Evolutionary conservation across 1,284 basidiomycete species (phyloP).

Genomic region (Tilletia setariae): DNA sequence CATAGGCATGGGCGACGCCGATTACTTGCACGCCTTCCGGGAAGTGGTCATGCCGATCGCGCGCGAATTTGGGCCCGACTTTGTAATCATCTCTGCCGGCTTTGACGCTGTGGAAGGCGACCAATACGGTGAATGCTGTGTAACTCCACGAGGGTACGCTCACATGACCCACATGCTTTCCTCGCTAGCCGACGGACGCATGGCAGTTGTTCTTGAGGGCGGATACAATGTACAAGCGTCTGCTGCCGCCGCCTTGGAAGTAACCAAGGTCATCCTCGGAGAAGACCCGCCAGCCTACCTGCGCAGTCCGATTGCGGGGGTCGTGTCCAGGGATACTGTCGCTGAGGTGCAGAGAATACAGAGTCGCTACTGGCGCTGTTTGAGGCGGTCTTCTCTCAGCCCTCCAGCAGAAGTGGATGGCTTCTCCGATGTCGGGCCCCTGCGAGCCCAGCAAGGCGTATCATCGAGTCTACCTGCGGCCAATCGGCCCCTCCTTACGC

Average conservation of each 20-base stretch:
- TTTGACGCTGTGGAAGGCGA: conserved; percentile 96
- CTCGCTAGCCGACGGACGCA: conserved; percentile 78
- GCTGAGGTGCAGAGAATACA: conserved; percentile 11
- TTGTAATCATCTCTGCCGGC: conserved; percentile 95
- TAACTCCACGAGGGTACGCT: conserved; percentile 86
- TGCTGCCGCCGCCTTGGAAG: conserved; percentile 81
- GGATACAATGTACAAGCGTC: conserved; percentile 92
- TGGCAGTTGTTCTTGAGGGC: conserved; percentile 93
- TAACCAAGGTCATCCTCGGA: conserved; percentile 78
- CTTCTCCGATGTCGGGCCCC: not conserved
- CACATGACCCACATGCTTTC: conserved; percentile 98
- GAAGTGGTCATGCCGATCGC: conserved; percentile 95
- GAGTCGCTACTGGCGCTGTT: conserved; percentile 8
- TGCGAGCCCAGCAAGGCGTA: not conserved
- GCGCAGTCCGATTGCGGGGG: not conserved
- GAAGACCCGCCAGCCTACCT: conserved; percentile 71
- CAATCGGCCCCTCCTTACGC: not conserved
- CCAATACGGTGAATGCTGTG: conserved; percentile 80
- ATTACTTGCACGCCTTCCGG: conserved; percentile 95
- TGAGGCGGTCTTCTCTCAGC: not conserved
- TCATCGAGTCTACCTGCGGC: not conserved
- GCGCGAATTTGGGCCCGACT: conserved; percentile 88
- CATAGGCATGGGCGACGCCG: conserved; percentile 83
- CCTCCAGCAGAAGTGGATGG: conserved; percentile 5
- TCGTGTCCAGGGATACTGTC: conserved; percentile 13